Base-by-base conservation (phyloP, 2,329 filamentous ascomycete species). In the Cladorrhinum sp. region DNA sequence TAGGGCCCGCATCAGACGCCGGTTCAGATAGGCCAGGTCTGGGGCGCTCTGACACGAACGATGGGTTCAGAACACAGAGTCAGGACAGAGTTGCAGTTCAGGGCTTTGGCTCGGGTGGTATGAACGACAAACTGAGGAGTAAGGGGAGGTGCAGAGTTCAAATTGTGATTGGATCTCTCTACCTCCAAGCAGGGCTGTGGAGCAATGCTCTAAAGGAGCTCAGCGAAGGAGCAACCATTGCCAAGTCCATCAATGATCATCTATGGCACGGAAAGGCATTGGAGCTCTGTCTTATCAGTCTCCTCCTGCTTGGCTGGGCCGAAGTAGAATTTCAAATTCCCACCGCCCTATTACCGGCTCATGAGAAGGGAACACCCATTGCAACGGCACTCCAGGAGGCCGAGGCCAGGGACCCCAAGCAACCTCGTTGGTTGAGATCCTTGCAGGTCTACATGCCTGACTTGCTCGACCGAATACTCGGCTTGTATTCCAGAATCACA, bases 251-350 rank as follows among this genome's bases (percentile, higher is more conserved):
- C 61, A 93, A 92, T 68, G 95, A 99, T 74, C 91, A 96, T 74
- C 74, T 98, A n/a, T 99, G 95, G 93, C 92, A 97, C 76, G 95
- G 91, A 18, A 98, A 98, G 75, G 93, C 92, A 1, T 80, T 99
- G 20, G 96, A 99, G 72, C 86, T 93, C 25, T 91, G 96, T 62
- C 78, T 95, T 51, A 81, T 96, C 24, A 92, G 89, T 70, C 81
- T 98, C 66, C 71, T 98, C 45, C 84, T 98, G 68, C 85, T 96
- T 63, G 90, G 87, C 27, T 96, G 92, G 90, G 85, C 88, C 36
- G 89, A 88, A 3, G 80, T 93, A 68, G 90, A 95, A 70, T 98
- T 98, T 68, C 83, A 88, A 68, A 83, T 95, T n/a, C 85, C 85
- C 1, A 73, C 77, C 9, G 74, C 88, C 16, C 83, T 85, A 63